Conservation (phyloP, 495 filamentous ascomycete species). For the Pyrenula aspistea region DNA sequence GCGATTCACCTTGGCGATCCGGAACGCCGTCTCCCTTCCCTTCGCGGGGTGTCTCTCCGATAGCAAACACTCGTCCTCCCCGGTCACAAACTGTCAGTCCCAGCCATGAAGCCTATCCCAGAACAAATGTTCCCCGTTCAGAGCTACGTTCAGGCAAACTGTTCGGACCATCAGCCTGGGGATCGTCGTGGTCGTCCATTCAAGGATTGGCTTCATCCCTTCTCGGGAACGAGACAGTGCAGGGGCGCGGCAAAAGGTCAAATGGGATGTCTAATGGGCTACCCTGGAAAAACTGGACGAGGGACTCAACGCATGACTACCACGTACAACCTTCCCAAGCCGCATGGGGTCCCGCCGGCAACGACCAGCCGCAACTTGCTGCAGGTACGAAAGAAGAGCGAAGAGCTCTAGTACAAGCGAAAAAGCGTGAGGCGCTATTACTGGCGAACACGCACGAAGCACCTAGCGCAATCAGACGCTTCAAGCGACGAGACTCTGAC, state of each 20-base stretch:
- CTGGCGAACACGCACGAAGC: slow-evolving; percentile 36
- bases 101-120: neutral
- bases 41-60: slow-evolving; percentile 33
- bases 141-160: slow-evolving; percentile 14
- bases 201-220: slow-evolving; percentile 42
- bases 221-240: slow-evolving; percentile 31
- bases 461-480: slow-evolving; percentile 29
- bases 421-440: slow-evolving; percentile 50
- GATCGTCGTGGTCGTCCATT: slow-evolving; percentile 38
- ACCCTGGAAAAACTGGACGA: slow-evolving; percentile 28
- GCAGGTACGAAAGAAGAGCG: slow-evolving; percentile 43
- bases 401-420: slow-evolving; percentile 43
- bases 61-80: slow-evolving; percentile 33
- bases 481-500: slow-evolving; percentile 48
- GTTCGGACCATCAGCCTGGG: slow-evolving; percentile 10
- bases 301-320: slow-evolving; percentile 27
- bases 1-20: slow-evolving; percentile 20
- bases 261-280: slow-evolving; percentile 16
- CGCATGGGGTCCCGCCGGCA: slow-evolving; percentile 44
- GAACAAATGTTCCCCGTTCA: neutral
- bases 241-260: slow-evolving; percentile 16
- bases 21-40: slow-evolving; percentile 29
- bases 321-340: slow-evolving; percentile 23
- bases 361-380: slow-evolving; percentile 31
- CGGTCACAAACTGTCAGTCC: neutral